Conservation (phyloP, 495 filamentous ascomycete genomes). For the Penicillium canariense region DNA sequence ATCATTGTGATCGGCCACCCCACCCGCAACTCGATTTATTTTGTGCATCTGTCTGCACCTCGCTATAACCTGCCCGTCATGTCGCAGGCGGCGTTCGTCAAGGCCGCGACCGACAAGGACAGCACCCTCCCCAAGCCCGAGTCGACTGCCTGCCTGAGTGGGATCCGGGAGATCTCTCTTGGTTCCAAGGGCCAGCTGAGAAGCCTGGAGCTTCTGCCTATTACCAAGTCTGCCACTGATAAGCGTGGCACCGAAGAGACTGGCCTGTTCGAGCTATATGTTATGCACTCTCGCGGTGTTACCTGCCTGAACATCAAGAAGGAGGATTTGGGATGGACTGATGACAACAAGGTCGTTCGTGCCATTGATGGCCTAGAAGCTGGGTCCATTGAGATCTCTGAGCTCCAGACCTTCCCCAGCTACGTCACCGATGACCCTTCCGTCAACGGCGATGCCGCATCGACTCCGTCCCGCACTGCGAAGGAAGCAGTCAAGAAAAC, state of each 20-base stretch:
- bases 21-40: slow-evolving; percentile 95
- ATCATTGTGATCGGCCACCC: slow-evolving; percentile 96
- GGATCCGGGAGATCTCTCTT: slow-evolving; percentile 90
- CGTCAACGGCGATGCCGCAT: slow-evolving; percentile 46
- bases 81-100: slow-evolving; percentile 83
- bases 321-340: slow-evolving; percentile 83
- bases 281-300: slow-evolving; percentile 95
- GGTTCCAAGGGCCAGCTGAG: slow-evolving; percentile 82
- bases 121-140: slow-evolving; percentile 74
- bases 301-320: slow-evolving; percentile 80
- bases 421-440: slow-evolving; percentile 48
- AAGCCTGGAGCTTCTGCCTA: slow-evolving; percentile 80
- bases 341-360: slow-evolving; percentile 77
- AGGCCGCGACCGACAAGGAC: slow-evolving; percentile 71
- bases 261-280: slow-evolving; percentile 86
- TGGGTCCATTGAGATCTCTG: slow-evolving; percentile 53
- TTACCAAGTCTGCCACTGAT: slow-evolving; percentile 43
- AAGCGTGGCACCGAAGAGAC: slow-evolving; percentile 53
- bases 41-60: slow-evolving; percentile 89
- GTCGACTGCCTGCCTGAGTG: slow-evolving; percentile 93
- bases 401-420: slow-evolving; percentile 46
- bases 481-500: slow-evolving; percentile 44
- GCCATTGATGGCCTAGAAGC: slow-evolving; percentile 70
- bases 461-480: slow-evolving; percentile 34
- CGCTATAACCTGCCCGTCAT: slow-evolving; percentile 76